Conservation (phyloP, 805 yeast genomes). For the Huiozyma naganishii region DNA sequence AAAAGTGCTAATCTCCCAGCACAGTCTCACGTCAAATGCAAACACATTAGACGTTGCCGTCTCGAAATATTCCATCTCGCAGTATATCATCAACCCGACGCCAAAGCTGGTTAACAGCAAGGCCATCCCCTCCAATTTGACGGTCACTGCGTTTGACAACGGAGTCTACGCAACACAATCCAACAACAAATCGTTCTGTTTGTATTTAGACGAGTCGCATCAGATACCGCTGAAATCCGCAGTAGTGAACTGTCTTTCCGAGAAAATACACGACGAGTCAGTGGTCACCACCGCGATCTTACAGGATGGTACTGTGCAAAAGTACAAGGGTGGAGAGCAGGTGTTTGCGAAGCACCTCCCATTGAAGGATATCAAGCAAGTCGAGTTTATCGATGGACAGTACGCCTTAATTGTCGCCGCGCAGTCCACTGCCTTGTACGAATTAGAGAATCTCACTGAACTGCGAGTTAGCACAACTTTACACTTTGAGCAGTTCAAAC, state of each 20-base stretch:
- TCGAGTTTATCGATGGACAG: conserved; percentile 5
- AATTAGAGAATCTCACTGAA: conserved; percentile 6
- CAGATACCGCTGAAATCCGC: conserved; percentile 4
- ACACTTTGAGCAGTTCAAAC: not conserved
- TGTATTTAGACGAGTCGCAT: conserved; percentile 4
- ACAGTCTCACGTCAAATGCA: conserved; percentile 10
- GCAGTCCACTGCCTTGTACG: conserved; percentile 4
- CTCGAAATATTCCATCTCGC: conserved; percentile 27
- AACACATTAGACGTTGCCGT: conserved; percentile 26
- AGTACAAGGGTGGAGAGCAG: conserved; percentile 10
- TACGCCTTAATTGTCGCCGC: conserved; percentile 5
- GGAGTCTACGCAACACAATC: conserved; percentile 6
- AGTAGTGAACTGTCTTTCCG: conserved; percentile 4
- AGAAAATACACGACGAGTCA: conserved; percentile 3
- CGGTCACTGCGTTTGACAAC: conserved; percentile 24
- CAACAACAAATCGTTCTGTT: conserved; percentile 1
- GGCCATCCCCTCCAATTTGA: conserved; percentile 27
- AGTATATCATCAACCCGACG: conserved; percentile 28
- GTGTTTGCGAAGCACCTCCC: conserved; percentile 3
- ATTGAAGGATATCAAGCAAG: conserved; percentile 5
- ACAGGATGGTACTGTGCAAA: conserved; percentile 22
- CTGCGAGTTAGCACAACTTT: conserved; percentile 4
- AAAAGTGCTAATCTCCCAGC: conserved; percentile 6
- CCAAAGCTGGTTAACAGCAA: conserved; percentile 25
- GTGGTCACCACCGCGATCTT: conserved; percentile 14